Evolutionary conservation across 169 alveolate genomes (phyloP).

Genomic region (Plasmodium reichenowi): DNA sequence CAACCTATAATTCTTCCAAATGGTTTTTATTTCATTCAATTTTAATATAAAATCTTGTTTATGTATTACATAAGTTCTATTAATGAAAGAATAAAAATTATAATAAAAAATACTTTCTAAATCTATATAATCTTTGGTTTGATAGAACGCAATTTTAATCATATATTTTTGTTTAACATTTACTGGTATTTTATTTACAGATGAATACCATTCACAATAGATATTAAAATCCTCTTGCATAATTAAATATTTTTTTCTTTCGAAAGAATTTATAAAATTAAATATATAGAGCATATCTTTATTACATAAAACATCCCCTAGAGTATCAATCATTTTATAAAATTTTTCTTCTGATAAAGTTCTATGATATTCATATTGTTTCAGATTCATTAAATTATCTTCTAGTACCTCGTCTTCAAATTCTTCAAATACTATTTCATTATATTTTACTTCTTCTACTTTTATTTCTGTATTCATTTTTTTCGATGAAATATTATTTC

Average conservation of each 20-base stretch:
- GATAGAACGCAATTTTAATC: too few relatives aligned
- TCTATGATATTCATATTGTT: neutral
- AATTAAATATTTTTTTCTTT: conserved; percentile 5
- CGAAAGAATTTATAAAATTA: conserved; percentile 16
- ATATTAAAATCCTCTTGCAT: conserved; percentile 6
- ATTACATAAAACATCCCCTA: neutral
- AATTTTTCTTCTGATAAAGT: conserved; percentile 12
- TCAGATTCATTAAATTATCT: conserved; percentile 4
- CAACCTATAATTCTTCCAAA: too few relatives aligned
- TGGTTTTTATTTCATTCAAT: too few relatives aligned
- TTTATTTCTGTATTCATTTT: neutral
- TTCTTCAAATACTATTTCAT: neutral
- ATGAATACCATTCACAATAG: conserved; percentile 10
- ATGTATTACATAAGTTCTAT: too few relatives aligned
- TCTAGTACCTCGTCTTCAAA: neutral
- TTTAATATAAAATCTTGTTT: too few relatives aligned
- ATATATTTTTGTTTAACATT: too few relatives aligned
- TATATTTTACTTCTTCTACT: neutral
- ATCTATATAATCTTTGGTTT: too few relatives aligned
- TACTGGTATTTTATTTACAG: conserved; percentile 3
- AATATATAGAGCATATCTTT: conserved; percentile 24
- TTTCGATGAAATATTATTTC: neutral
- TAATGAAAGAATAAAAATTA: too few relatives aligned
- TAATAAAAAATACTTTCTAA: too few relatives aligned
- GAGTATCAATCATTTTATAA: neutral